Percentiles rank a stretch among this genome's conserved stretches.
Conservation (phyloP, 345 rosid species). For the Carallia pectinifolia region DNA sequence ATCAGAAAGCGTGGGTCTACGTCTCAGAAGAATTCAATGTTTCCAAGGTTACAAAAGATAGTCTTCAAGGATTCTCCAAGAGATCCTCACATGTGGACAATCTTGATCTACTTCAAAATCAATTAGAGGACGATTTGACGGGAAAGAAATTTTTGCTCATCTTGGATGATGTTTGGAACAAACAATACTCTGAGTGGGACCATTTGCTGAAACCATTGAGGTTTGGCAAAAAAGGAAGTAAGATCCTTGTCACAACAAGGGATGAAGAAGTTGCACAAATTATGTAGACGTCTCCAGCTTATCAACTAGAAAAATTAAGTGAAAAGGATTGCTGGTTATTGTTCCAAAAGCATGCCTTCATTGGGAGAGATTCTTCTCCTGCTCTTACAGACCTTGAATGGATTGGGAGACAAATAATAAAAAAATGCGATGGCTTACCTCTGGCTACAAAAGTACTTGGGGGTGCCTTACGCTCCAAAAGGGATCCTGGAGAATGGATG, state of each 20-base stretch:
- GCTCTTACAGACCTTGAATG: background rate
- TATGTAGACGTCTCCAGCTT: background rate
- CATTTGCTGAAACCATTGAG: background rate
- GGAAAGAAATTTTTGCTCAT: slow-evolving; percentile 10
- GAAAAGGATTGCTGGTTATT: background rate
- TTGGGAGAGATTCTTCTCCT: background rate
- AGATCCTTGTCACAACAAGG: background rate
- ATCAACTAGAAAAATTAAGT: background rate
- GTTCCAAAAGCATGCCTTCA: background rate
- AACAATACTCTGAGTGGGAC: background rate
- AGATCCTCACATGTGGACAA: background rate
- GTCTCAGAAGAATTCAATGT: slow-evolving; percentile 8
- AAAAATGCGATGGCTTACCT: slow-evolving; percentile 4
- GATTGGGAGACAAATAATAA: background rate
- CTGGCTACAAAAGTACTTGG: slow-evolving; percentile 1
- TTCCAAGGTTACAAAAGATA: background rate
- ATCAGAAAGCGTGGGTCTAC: slow-evolving; percentile 7
- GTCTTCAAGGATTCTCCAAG: background rate
- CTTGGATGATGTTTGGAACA: slow-evolving; percentile 8
- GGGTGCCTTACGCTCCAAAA: background rate
- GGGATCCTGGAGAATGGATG: background rate
- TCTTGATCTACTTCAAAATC: background rate
- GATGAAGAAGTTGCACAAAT: background rate
- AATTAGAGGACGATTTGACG: background rate
- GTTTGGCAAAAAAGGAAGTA: background rate